Evolutionary conservation across 2,329 filamentous ascomycete species (phyloP), one percentile per base, ranked within the genome.

Genomic region (Periconia sp.): DNA sequence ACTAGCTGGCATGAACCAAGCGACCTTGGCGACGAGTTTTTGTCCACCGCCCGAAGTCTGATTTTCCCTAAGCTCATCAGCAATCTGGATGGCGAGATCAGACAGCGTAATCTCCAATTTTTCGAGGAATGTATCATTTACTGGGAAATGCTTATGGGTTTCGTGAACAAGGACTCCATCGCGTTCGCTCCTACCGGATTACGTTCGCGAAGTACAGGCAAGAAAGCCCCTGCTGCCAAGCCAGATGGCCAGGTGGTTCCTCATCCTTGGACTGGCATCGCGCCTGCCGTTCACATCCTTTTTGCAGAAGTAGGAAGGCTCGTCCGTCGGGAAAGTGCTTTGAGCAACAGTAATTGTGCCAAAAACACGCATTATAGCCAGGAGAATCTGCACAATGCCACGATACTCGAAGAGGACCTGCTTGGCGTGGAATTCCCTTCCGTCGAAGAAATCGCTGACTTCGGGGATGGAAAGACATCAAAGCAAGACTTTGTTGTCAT

Each of bases 81-180:
- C 43, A 63, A 61, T 11, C 65, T 66, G 1, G 64, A 69, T 52
- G 61, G 70, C 11, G 63, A 69, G 53, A 60, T 71, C 45, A 57
- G 68, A 18, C 66, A 71, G 46, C 64, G 68, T 15, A 63, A 74
- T 54, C 73, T 71, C 50, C 76, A 79, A 31, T 84, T 84, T 62
- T 83, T 83, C 57, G 77, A 82, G 55, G 80, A 83, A 61, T 79
- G 80, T 19, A 68, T 84, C 41, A 78, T 83, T 47, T 82, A 83
- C 57, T 84, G 82, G 82, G 82, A 84, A 58, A 84, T 84, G 82
- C 72, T 83, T 3, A 77, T 83, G 47, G 80, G 80, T 0, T 84
- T 82, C 57, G 79, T 84, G 20, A 79, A 76, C 53, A 75, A 76
- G 58, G 76, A 75, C 47, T 71, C 65, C 20, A 67, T 71, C 60